phyloP scores from a whole-genome alignment of 345 rosid species.

The Melaleuca alternifolia region DNA sequence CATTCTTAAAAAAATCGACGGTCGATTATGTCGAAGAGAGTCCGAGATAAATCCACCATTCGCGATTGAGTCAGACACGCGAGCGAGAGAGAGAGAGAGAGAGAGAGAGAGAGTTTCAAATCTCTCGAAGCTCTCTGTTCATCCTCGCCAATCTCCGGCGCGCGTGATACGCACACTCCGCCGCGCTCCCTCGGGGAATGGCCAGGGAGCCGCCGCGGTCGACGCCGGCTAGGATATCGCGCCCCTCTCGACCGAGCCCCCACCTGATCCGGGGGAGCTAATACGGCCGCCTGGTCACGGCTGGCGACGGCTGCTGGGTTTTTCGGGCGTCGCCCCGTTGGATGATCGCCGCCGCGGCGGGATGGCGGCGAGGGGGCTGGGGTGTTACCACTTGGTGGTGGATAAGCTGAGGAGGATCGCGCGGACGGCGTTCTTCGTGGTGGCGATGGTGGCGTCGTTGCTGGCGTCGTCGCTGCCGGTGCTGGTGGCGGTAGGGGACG shows the following conservation, averaged over 20 bases:
- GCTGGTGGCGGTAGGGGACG: constrained; percentile 71
- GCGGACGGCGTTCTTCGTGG: constrained; percentile 72
- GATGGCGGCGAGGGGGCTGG: constrained; percentile 30
- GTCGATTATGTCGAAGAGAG: neutral
- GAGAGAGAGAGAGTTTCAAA: constrained; percentile 1
- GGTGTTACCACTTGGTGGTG: constrained; percentile 23
- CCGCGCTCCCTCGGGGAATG: constrained; percentile 5
- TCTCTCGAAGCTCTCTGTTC: neutral
- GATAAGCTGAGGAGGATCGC: constrained; percentile 63
- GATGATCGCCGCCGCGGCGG: neutral
- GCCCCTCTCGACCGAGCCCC: constrained; percentile 1
- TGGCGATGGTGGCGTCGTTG: constrained; percentile 85
- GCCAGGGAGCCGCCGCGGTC: constrained; percentile 6
- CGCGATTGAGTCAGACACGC: neutral
- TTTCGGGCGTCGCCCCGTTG: neutral
- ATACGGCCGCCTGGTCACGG: neutral
- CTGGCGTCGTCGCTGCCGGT: constrained; percentile 72
- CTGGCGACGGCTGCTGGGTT: neutral
- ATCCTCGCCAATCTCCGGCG: constrained; percentile 2
- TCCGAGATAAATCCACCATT: neutral
- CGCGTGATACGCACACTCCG: neutral
- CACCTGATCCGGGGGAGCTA: neutral
- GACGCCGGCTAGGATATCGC: constrained; percentile 15
- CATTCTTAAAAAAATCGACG: neutral
- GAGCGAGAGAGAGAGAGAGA: neutral